These are phyloP conservation scores for Thielaviopsis punctulata DNA, from an alignment of 2,329 filamentous ascomycete species.

Conservation along the genomic window DNA sequence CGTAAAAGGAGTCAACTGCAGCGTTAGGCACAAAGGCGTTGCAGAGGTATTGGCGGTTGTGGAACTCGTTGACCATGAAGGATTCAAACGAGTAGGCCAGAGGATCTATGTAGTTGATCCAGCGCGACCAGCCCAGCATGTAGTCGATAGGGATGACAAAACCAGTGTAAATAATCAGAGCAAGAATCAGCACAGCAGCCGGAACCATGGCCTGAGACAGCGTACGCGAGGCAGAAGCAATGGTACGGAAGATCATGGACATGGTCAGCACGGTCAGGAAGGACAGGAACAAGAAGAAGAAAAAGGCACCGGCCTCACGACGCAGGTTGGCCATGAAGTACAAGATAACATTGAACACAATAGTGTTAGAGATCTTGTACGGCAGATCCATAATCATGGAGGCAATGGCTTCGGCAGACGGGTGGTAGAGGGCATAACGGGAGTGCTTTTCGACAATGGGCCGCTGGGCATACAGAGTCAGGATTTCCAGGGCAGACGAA, in stretches of 20 bases:
- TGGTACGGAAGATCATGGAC: conserved; percentile 74
- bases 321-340: conserved; percentile 81
- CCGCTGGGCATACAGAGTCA: conserved; percentile 74
- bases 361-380: conserved; percentile 57
- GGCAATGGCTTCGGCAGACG: conserved; percentile 70
- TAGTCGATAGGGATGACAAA: conserved; percentile 48
- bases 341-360: conserved; percentile 61
- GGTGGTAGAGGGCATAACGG: conserved; percentile 77
- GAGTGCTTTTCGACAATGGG: conserved; percentile 83
- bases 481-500: conserved; percentile 61
- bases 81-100: conserved; percentile 67
- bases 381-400: conserved; percentile 80
- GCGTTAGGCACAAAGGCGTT: conserved; percentile 27
- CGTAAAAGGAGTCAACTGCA: conserved; percentile 20
- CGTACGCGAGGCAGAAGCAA: conserved; percentile 59
- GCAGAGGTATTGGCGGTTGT: conserved; percentile 41
- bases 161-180: conserved; percentile 44
- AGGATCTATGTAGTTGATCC: conserved; percentile 70
- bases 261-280: conserved; percentile 59
- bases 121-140: conserved; percentile 67
- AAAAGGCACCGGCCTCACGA: conserved; percentile 58
- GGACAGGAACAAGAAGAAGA: conserved; percentile 67
- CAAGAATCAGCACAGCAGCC: conserved; percentile 37
- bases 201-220: conserved; percentile 42
- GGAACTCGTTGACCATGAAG: conserved; percentile 72